Conservation (phyloP, 768 basidiomycete species). For the Nevesoporus exiguus region DNA sequence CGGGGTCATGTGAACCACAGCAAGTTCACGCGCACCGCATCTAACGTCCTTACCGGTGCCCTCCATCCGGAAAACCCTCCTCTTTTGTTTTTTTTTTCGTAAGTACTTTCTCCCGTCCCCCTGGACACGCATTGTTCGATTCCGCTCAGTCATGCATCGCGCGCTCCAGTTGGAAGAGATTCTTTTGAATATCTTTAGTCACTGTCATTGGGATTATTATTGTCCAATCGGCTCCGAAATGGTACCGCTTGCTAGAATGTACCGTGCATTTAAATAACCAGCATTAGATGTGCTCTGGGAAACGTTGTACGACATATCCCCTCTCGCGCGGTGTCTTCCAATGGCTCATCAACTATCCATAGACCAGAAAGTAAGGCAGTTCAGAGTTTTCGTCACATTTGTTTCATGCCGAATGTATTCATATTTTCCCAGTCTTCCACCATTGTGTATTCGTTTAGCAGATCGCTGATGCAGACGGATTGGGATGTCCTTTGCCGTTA, state of each 20-base stretch:
- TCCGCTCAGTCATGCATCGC: no score
- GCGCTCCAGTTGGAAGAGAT: neutral
- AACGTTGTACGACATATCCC: neutral
- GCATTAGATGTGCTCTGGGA: neutral
- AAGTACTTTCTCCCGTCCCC: no score
- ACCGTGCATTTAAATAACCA: neutral
- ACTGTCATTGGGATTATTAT: neutral
- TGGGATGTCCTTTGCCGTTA: neutral
- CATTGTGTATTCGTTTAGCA: neutral
- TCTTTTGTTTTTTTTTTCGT: no score
- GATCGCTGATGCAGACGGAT: neutral
- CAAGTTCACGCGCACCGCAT: no score
- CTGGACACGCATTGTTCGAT: no score
- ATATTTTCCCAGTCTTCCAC: neutral
- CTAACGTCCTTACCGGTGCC: no score
- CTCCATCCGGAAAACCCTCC: no score
- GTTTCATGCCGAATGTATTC: neutral
- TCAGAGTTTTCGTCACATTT: neutral
- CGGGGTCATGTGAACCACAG: no score
- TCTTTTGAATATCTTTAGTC: neutral
- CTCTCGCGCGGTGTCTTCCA: slow-evolving; percentile 1
- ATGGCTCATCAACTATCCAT: neutral
- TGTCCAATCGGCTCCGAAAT: neutral
- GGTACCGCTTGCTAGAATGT: neutral
- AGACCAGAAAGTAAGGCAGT: neutral